Percentiles rank a stretch among this genome's conserved stretches.
phyloP scores from a whole-genome alignment of 495 filamentous ascomycete genomes.

The Trichoderma gamsii region DNA sequence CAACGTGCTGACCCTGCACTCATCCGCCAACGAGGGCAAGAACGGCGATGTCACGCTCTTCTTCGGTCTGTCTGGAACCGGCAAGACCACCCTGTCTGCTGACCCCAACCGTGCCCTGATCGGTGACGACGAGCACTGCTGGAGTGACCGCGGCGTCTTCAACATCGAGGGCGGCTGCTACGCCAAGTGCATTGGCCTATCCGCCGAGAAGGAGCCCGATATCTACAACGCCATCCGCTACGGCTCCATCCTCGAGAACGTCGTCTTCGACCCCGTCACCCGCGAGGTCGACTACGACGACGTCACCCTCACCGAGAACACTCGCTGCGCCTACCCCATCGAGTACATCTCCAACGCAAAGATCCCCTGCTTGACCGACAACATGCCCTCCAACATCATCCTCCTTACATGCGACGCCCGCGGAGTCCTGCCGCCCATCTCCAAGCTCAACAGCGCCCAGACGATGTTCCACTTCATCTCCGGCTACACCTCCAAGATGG shows the following conservation, averaged over 20 bases:
- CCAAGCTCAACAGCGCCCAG: constrained; percentile 90
- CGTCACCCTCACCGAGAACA: constrained; percentile 93
- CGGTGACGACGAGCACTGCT: constrained; percentile 99
- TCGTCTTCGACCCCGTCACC: constrained; percentile 88
- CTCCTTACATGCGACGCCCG: constrained; percentile 96
- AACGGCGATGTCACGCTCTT: constrained; percentile 94
- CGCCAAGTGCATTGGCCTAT: constrained; percentile 96
- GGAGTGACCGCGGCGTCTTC: constrained; percentile 94
- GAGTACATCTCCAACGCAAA: constrained; percentile 98
- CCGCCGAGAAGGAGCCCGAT: constrained; percentile 97
- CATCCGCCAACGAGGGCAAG: constrained; percentile 90
- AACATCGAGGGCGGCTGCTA: constrained; percentile 99
- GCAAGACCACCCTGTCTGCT: constrained; percentile 96
- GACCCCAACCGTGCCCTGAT: constrained; percentile 95
- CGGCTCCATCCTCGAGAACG: constrained; percentile 96
- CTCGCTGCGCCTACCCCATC: constrained; percentile 95
- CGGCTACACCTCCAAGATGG: constrained; percentile 99
- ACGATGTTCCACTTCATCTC: constrained; percentile 99
- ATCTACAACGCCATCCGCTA: constrained; percentile 96
- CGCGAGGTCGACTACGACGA: constrained; percentile 94
- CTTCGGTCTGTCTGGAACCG: constrained; percentile 97
- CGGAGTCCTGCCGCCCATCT: constrained; percentile 95
- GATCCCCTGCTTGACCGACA: constrained; percentile 82
- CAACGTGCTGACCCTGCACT: constrained; percentile 96
- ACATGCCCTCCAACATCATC: constrained; percentile 94